Percentiles rank a stretch among this genome's conserved stretches.
Evolutionary conservation across 2,329 filamentous ascomycete species (phyloP).

Genomic region (Alternaria sp.): DNA sequence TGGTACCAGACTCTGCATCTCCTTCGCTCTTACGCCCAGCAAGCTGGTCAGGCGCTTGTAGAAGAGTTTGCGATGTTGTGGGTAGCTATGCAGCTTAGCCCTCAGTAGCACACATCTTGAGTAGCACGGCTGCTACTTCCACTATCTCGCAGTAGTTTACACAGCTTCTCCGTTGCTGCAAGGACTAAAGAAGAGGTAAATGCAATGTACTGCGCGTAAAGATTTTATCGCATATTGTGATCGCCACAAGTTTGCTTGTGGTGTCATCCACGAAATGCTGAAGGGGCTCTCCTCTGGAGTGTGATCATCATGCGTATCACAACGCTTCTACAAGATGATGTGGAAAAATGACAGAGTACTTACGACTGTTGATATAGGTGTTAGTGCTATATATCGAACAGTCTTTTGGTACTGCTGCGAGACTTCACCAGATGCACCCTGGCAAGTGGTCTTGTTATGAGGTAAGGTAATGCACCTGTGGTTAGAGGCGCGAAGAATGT

Average conservation of each 20-base stretch:
- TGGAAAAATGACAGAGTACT: neutral
- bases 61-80: neutral
- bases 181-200: neutral
- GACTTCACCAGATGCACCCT: neutral
- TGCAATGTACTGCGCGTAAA: neutral
- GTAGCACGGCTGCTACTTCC: neutral
- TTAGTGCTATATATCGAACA: neutral
- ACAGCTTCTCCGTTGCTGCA: neutral
- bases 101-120: neutral
- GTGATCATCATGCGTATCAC: neutral
- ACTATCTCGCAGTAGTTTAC: neutral
- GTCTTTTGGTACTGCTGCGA: neutral
- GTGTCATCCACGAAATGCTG: neutral
- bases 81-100: neutral
- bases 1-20: neutral
- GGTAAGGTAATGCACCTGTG: neutral
- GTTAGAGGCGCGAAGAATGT: neutral
- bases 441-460: neutral
- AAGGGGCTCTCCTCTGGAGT: neutral
- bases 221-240: neutral
- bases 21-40: neutral
- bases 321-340: neutral
- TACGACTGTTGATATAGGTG: neutral
- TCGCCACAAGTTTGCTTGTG: neutral
- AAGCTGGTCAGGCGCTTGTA: neutral